Evolutionary conservation across 345 rosid species (phyloP).

Genomic region (Orychophragmus violaceus): DNA sequence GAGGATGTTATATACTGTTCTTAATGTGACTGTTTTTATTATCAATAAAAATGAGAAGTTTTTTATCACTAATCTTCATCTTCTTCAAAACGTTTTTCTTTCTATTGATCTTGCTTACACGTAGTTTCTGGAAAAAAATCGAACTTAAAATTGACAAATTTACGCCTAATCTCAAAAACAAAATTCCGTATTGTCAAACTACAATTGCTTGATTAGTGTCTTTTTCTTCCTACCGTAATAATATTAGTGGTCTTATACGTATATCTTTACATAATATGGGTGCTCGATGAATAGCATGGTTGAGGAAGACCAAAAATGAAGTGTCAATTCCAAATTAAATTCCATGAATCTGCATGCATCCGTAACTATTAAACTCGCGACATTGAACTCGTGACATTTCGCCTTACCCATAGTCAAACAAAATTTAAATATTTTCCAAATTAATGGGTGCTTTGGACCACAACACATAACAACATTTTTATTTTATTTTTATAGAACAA

Average conservation of each 20-base stretch:
- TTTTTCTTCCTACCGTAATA: no score
- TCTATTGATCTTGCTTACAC: no score
- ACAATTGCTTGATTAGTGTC: no score
- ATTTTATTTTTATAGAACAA: neutral
- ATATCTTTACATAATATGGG: neutral
- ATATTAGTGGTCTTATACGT: neutral
- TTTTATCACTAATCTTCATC: no score
- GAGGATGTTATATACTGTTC: no score
- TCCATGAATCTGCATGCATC: slow-evolving; percentile 18
- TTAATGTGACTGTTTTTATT: no score
- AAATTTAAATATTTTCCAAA: neutral
- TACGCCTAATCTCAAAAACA: no score
- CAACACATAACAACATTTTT: neutral
- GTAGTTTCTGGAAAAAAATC: no score
- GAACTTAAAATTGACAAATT: no score
- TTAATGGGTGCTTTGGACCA: slow-evolving; percentile 18
- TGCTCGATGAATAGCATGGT: slow-evolving; percentile 1
- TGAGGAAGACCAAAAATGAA: neutral
- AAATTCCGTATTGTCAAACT: no score
- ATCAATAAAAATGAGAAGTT: no score
- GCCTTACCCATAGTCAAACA: slow-evolving; percentile 7
- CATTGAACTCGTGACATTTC: slow-evolving; percentile 23
- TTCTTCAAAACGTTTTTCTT: no score
- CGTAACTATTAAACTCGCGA: neutral
- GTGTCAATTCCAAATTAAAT: slow-evolving; percentile 14